phyloP scores from a whole-genome alignment of 257 asterid species.

The Solanum gandarillasii region DNA sequence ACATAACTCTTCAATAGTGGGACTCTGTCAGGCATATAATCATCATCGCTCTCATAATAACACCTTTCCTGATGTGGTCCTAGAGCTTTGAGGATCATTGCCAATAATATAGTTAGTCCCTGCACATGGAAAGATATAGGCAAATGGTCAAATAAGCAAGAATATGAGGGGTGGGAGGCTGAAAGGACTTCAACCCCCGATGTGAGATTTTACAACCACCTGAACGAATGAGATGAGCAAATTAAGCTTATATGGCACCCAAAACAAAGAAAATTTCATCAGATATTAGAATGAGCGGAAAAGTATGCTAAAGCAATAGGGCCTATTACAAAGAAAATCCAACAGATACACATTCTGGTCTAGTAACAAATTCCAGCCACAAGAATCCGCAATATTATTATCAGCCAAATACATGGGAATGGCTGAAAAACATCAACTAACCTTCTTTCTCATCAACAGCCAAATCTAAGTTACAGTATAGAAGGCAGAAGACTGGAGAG shows the following conservation, averaged over 20 bases:
- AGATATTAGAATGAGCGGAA: background rate
- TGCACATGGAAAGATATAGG: constrained; percentile 24
- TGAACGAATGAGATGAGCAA: background rate
- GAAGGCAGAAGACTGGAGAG: background rate
- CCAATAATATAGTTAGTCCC: constrained; percentile 64
- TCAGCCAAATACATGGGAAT: background rate
- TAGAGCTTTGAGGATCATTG: constrained; percentile 81
- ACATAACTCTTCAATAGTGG: constrained; percentile 77
- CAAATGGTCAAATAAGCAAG: background rate
- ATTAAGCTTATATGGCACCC: background rate
- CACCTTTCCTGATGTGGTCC: constrained; percentile 68
- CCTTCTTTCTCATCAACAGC: background rate
- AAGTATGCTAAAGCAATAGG: background rate
- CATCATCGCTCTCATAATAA: constrained; percentile 95
- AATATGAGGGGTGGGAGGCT: background rate
- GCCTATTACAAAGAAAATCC: background rate
- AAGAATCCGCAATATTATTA: background rate
- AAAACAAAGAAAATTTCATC: background rate
- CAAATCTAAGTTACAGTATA: background rate
- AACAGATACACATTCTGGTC: background rate
- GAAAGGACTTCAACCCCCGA: background rate
- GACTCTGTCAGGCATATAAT: constrained; percentile 64
- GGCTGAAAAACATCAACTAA: background rate
- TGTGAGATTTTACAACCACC: background rate
- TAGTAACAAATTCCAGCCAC: background rate